A percentile compares a stretch with the other conserved stretches of the same genome.
Conservation (phyloP, 352 stramenopile genomes). For the Phytophthora ohioensis region DNA sequence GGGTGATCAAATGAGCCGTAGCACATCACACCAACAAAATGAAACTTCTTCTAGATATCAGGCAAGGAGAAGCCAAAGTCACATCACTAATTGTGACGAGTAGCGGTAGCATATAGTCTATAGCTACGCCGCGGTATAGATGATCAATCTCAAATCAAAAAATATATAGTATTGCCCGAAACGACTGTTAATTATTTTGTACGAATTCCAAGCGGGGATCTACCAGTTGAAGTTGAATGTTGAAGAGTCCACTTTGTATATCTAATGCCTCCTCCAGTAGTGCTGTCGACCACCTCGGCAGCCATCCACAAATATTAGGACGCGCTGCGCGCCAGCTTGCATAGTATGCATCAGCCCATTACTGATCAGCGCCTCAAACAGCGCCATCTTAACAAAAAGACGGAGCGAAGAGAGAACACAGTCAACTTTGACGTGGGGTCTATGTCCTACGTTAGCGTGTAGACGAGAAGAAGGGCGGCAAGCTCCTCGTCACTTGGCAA, state of each 20-base stretch:
- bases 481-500: conserved; percentile 23
- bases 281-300: background rate
- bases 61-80: no score
- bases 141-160: background rate
- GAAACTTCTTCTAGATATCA: no score
- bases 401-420: background rate
- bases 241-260: background rate
- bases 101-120: background rate
- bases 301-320: background rate
- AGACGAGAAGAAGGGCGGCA: conserved; percentile 14
- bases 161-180: background rate
- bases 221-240: background rate
- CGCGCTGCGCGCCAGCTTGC: background rate
- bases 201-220: background rate
- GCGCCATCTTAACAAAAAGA: background rate
- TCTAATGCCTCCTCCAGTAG: background rate
- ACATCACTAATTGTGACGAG: no score
- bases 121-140: background rate
- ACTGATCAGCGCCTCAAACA: background rate
- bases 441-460: background rate
- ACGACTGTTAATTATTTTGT: background rate
- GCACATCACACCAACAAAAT: no score
- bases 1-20: no score
- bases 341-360: background rate
- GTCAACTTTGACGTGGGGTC: conserved; percentile 5